Percentiles rank a stretch among this genome's conserved stretches.
Conservation (phyloP, 192 early-diverging fungal genomes). For the Rhizophagus clarus region DNA sequence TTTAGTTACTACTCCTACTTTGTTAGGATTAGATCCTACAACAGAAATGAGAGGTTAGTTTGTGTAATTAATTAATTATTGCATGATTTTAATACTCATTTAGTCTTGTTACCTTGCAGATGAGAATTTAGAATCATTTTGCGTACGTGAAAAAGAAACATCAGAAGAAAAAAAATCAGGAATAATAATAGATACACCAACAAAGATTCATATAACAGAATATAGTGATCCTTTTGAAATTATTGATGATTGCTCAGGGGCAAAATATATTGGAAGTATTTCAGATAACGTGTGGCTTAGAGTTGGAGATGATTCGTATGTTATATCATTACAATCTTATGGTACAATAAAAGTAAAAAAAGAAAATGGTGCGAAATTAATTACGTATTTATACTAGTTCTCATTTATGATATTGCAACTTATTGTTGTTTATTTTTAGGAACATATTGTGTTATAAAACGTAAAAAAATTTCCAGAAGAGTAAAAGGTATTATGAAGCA, state of each 20-base stretch:
- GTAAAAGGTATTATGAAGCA: neutral
- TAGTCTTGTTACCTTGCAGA: constrained; percentile 19
- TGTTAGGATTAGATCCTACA: constrained; percentile 75
- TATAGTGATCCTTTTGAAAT: constrained; percentile 56
- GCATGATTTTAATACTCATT: neutral
- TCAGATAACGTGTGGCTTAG: constrained; percentile 49
- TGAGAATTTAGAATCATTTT: constrained; percentile 30
- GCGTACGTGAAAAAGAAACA: constrained; percentile 31
- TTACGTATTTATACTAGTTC: neutral
- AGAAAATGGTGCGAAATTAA: constrained; percentile 23
- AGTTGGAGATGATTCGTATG: constrained; percentile 42
- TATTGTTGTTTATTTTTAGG: constrained; percentile 24
- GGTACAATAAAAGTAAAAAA: constrained; percentile 39
- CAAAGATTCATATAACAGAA: constrained; percentile 47
- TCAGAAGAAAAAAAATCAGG: neutral
- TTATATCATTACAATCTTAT: constrained; percentile 33
- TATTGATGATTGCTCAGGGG: constrained; percentile 41
- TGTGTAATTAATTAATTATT: neutral
- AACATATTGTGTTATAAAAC: constrained; percentile 30
- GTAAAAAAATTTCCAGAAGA: neutral
- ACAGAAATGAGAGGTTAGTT: constrained; percentile 51
- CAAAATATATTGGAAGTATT: constrained; percentile 22
- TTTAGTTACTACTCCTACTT: constrained; percentile 73
- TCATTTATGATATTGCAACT: neutral
- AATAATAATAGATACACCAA: constrained; percentile 24